Conservation (phyloP, 192 early-diverging fungal genomes). For the Gigaspora rosea region DNA sequence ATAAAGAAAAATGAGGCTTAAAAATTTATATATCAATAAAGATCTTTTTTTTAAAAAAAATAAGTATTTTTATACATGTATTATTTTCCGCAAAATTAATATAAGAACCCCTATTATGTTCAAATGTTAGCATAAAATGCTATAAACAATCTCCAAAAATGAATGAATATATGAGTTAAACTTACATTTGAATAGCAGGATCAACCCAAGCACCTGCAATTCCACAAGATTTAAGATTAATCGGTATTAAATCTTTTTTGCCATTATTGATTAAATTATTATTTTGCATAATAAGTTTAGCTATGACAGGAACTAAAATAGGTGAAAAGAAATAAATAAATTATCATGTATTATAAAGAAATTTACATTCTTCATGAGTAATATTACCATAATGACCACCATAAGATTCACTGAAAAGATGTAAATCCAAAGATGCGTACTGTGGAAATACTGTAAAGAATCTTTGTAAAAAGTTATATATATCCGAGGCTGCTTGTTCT, state of each 20-base stretch:
- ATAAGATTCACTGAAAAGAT: constrained; percentile 58
- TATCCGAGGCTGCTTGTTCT: constrained; percentile 41
- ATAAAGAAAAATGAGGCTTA: too few relatives aligned
- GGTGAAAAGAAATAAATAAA: neutral
- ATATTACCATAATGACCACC: constrained; percentile 47
- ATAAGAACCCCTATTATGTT: neutral
- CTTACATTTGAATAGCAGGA: constrained; percentile 46
- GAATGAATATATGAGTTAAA: neutral
- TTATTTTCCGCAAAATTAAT: neutral
- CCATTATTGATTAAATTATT: constrained; percentile 10
- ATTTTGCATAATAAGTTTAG: constrained; percentile 20
- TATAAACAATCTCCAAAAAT: neutral
- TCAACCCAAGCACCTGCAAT: constrained; percentile 59
- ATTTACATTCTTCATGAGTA: too few relatives aligned
- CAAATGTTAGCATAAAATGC: neutral
- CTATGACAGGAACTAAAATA: constrained; percentile 43
- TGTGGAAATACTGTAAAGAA: constrained; percentile 45
- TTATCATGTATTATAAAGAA: neutral
- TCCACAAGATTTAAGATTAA: constrained; percentile 50
- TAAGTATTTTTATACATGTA: neutral
- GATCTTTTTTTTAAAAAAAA: too few relatives aligned
- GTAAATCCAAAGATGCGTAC: constrained; percentile 27
- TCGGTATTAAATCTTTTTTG: neutral
- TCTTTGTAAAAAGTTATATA: constrained; percentile 51
- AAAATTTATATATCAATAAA: too few relatives aligned